Conservation (phyloP, 768 basidiomycete genomes). For the Lanmaoa pseudosensibilis region DNA sequence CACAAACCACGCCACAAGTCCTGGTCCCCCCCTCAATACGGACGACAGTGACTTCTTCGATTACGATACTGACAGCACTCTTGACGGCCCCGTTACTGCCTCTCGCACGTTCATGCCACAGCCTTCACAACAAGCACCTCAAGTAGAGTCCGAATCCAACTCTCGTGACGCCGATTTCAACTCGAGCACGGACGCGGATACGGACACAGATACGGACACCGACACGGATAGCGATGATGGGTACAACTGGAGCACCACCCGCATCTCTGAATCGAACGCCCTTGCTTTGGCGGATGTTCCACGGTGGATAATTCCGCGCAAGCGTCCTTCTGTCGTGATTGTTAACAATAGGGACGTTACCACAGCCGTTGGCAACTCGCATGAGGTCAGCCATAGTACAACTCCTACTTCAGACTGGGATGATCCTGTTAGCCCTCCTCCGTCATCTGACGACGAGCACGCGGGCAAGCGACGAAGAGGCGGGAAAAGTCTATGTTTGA, state of each 20-base stretch:
- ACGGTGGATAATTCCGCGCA: conserved; percentile 22
- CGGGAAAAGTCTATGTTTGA: background rate
- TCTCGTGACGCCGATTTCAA: conserved; percentile 6
- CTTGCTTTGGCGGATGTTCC: conserved; percentile 1
- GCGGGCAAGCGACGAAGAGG: conserved; percentile 21
- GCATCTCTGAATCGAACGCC: conserved; percentile 10
- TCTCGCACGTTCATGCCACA: background rate
- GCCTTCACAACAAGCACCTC: background rate
- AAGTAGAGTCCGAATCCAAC: conserved; percentile 5
- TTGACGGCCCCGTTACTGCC: conserved; percentile 1
- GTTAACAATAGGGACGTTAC: background rate
- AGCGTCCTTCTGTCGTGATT: conserved; percentile 21
- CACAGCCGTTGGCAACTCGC: background rate
- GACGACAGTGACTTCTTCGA: conserved; percentile 19
- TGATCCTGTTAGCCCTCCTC: background rate
- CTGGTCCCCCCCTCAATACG: background rate
- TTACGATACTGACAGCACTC: conserved; percentile 24
- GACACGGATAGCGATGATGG: conserved; percentile 18
- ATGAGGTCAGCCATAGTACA: background rate
- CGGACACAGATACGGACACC: conserved; percentile 15
- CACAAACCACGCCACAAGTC: background rate
- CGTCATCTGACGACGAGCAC: conserved; percentile 4
- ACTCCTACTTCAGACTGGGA: background rate
- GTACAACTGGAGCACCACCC: conserved; percentile 13
- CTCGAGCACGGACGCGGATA: conserved; percentile 11